A percentile compares a stretch with the other conserved stretches of the same genome.
These are phyloP conservation scores for Kodamaea kaohsiungensis DNA, from an alignment of 805 yeast species.

Conservation along the genomic window DNA sequence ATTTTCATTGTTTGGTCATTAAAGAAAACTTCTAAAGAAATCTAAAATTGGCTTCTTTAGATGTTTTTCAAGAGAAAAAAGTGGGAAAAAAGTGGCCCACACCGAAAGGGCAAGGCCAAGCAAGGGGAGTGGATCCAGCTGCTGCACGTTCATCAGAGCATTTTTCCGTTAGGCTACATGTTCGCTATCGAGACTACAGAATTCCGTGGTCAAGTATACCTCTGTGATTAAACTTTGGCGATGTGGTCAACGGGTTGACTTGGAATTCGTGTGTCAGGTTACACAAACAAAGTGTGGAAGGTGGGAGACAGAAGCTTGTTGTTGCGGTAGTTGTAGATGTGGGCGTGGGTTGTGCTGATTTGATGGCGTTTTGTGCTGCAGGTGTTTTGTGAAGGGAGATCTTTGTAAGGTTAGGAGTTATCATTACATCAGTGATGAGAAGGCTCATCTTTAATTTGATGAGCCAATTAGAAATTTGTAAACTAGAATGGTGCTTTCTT, in stretches of 20 bases:
- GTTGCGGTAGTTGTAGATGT: neutral
- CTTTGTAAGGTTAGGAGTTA: neutral
- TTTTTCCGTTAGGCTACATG: neutral
- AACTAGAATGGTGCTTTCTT: too few relatives aligned
- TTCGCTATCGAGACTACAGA: neutral
- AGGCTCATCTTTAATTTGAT: too few relatives aligned
- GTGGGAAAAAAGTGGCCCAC: neutral
- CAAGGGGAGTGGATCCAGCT: neutral
- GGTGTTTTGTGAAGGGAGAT: neutral
- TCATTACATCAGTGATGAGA: neutral
- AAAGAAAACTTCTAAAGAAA: neutral
- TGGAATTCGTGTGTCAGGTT: neutral
- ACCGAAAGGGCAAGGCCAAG: neutral
- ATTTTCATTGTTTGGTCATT: conserved; percentile 15
- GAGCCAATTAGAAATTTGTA: too few relatives aligned
- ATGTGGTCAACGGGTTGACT: neutral
- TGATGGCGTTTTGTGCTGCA: neutral
- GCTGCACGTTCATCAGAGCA: neutral
- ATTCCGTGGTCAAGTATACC: neutral
- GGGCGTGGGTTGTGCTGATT: neutral
- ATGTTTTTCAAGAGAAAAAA: neutral
- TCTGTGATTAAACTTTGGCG: neutral
- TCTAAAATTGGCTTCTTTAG: neutral
- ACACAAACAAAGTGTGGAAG: neutral
- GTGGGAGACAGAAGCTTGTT: neutral